Base-by-base conservation (phyloP, 169 alveolate species). In the Plasmodium cynomolgi region DNA sequence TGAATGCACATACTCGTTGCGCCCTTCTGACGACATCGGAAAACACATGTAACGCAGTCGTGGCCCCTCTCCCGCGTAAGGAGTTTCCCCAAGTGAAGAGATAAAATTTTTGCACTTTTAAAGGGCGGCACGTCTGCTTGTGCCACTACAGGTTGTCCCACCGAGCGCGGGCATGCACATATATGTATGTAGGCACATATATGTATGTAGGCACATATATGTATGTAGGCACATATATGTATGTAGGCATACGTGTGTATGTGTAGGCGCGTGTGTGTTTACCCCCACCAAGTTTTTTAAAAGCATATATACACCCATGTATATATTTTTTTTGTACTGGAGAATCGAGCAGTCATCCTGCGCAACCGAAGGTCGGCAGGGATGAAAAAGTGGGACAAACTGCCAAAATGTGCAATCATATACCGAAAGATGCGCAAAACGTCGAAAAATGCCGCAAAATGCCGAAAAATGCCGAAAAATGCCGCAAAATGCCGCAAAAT, bases 291-390 rank as follows among this genome's bases (percentile, higher is more conserved):
- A 33, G 85, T 71, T 47, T 84, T 47, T 71, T 44, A 47, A 68
- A 47, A 50, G 62, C 62, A 50, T 50, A 50, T 50, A 50, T 50
- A 50, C 62, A 50, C 9, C 62, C 26, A 31, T 84, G 44, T 73
- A 50, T 80, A 20, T 79, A 68, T 84, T 33, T 84, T 29, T 72
- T 62, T 72, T 80, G 93, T 92, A 83, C 56, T 83, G 44, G 74
- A 83, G 81, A 58, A 56, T 83, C 17, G 26, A 20, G 80, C 20
- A 20, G 31, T 9, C 56, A 44, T 31, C 31, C 62, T 83, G 41
- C 73, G 77, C 81, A 50, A 81, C n/a, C 13, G 11, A 20, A 81
- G 39, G 8, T 47, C 29, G 34, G 56, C 26, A 26, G 68, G 62
- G 37, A 41, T 47, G 72, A 31, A 41, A 56, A n/a, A 29, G 23